These are phyloP conservation scores for Flaveria trinervia DNA, from an alignment of 129 eudicot species.

Conservation along the genomic window DNA sequence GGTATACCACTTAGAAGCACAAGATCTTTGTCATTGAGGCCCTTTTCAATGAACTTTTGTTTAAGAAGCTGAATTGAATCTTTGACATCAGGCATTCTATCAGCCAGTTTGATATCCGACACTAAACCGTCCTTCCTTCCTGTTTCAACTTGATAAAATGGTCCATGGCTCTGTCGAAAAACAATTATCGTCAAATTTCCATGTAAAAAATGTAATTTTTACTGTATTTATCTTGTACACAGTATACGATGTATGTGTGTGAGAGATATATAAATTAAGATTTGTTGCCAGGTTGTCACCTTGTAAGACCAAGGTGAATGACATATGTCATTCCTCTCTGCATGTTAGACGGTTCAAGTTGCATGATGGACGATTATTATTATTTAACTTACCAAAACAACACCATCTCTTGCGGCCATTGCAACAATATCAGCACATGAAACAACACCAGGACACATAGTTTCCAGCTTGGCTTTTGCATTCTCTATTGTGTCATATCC, in stretches of 20 bases:
- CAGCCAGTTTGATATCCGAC: conserved; percentile 43
- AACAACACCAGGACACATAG: no score
- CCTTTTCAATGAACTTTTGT: conserved; percentile 51
- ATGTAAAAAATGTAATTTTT: not conserved
- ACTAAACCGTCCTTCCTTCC: conserved; percentile 75
- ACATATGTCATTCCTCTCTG: no score
- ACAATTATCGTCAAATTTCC: not conserved
- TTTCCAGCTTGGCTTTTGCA: no score
- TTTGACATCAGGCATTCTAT: conserved; percentile 59
- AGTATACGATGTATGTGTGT: not conserved
- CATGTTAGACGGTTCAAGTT: no score
- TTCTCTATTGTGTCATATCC: no score
- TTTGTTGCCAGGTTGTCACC: no score
- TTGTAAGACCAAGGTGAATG: no score
- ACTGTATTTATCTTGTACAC: conserved; percentile 12
- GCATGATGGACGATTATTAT: no score
- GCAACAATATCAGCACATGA: no score
- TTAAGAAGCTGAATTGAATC: conserved; percentile 58
- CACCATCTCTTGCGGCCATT: no score
- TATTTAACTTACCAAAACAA: no score
- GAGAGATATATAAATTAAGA: not conserved
- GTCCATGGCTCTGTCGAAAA: conserved; percentile 52
- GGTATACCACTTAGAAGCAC: conserved; percentile 69
- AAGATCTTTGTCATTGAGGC: conserved; percentile 66
- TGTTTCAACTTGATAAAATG: conserved; percentile 59